Evolutionary conservation across 257 asterid genomes (phyloP).

Genomic region (Perilla frutescens): DNA sequence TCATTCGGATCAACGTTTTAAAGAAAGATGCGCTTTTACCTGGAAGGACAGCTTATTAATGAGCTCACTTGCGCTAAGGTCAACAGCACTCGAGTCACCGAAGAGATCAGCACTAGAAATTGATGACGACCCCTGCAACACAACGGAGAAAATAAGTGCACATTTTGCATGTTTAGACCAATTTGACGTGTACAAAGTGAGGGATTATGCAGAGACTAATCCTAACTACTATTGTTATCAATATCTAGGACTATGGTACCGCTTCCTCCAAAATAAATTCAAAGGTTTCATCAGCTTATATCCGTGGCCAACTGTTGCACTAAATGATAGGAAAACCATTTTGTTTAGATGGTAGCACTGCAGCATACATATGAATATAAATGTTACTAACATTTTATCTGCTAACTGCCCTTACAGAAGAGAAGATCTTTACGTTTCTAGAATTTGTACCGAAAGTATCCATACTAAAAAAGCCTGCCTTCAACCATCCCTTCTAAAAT

Average conservation of each 20-base stretch:
- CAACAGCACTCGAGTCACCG: slow-evolving; percentile 57
- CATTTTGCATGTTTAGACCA: background rate
- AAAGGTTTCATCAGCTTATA: background rate
- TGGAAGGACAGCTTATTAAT: slow-evolving; percentile 90
- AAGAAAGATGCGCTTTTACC: slow-evolving; percentile 43
- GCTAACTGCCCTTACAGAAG: background rate
- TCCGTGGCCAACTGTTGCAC: background rate
- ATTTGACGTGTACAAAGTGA: background rate
- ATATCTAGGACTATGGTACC: slow-evolving; percentile 9
- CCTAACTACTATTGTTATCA: background rate
- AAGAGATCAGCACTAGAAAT: slow-evolving; percentile 97
- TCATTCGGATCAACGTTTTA: background rate
- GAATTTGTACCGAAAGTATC: slow-evolving; percentile 15
- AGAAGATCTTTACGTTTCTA: background rate
- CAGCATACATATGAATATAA: slow-evolving; percentile 8
- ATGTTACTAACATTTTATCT: background rate
- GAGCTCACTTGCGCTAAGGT: slow-evolving; percentile 79
- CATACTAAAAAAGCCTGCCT: background rate
- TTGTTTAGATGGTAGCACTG: background rate
- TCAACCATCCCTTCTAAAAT: background rate
- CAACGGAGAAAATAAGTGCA: background rate
- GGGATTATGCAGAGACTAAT: background rate
- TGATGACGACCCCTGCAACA: slow-evolving; percentile 79
- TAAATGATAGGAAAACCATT: slow-evolving; percentile 9
- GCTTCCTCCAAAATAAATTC: background rate